phyloP scores from a whole-genome alignment of 345 rosid species.

The Alliaria petiolata region DNA sequence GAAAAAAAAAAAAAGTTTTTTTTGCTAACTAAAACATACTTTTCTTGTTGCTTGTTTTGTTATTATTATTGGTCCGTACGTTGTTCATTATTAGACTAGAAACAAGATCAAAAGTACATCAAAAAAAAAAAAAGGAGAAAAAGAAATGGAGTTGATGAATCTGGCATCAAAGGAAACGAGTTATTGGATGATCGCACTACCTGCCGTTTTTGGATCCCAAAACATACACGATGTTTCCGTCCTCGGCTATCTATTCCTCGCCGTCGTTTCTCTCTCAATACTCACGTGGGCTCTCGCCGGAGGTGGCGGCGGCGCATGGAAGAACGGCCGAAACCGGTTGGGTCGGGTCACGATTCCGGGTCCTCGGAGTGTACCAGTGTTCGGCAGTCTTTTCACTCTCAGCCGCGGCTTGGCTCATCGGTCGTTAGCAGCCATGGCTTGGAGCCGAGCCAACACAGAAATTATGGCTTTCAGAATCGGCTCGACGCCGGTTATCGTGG shows the following conservation, averaged over 20 bases:
- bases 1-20: too few species aligned
- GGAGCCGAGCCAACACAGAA: conserved; percentile 34
- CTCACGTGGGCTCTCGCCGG: conserved; percentile 56
- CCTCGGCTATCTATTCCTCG: conserved; percentile 37
- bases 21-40: too few species aligned
- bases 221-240: conserved; percentile 32
- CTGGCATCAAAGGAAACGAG: conserved; percentile 40
- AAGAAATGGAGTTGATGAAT: conserved; percentile 25
- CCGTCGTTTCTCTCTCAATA: conserved; percentile 34
- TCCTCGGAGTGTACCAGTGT: conserved; percentile 61
- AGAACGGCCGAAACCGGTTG: conserved; percentile 40
- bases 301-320: conserved; percentile 87
- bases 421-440: conserved; percentile 59
- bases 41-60: neutral
- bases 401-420: conserved; percentile 73
- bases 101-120: neutral
- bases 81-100: conserved; percentile 12
- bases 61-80: neutral
- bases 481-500: conserved; percentile 56
- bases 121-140: neutral
- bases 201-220: conserved; percentile 47
- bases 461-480: conserved; percentile 94
- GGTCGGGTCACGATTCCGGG: conserved; percentile 61
- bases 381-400: conserved; percentile 70
- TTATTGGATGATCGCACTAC: conserved; percentile 64